phyloP scores from a whole-genome alignment of 2,329 filamentous ascomycete species.

The Ceratocystis albifundus region DNA sequence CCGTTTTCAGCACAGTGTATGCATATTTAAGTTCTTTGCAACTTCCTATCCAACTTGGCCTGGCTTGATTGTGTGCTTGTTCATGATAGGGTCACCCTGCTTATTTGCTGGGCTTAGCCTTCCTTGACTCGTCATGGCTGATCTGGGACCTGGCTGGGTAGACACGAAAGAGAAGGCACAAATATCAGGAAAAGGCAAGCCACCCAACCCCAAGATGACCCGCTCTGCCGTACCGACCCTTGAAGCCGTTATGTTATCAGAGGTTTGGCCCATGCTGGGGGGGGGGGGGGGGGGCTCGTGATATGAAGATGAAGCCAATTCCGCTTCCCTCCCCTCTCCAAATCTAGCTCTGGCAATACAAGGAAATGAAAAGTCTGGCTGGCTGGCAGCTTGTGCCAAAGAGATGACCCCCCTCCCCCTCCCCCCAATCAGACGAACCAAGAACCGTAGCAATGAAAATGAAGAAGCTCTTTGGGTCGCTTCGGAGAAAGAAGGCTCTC shows the following conservation, averaged over 20 bases:
- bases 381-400: background rate
- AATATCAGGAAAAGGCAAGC: background rate
- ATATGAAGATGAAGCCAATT: slow-evolving; percentile 12
- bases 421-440: slow-evolving; percentile 9
- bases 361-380: slow-evolving; percentile 3
- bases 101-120: background rate
- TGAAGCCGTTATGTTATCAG: background rate
- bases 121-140: background rate
- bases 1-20: background rate
- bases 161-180: background rate
- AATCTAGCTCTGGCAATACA: background rate
- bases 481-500: background rate
- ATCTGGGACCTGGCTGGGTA: background rate
- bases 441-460: background rate
- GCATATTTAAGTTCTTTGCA: background rate
- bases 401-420: no score
- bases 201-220: background rate
- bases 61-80: background rate
- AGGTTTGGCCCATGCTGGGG: background rate
- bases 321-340: background rate
- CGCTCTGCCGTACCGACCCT: background rate
- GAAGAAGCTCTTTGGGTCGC: background rate
- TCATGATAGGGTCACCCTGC: background rate
- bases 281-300: no score
- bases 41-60: background rate